Base-by-base conservation (phyloP, 345 rosid species). In the Hypericum androsaemum region DNA sequence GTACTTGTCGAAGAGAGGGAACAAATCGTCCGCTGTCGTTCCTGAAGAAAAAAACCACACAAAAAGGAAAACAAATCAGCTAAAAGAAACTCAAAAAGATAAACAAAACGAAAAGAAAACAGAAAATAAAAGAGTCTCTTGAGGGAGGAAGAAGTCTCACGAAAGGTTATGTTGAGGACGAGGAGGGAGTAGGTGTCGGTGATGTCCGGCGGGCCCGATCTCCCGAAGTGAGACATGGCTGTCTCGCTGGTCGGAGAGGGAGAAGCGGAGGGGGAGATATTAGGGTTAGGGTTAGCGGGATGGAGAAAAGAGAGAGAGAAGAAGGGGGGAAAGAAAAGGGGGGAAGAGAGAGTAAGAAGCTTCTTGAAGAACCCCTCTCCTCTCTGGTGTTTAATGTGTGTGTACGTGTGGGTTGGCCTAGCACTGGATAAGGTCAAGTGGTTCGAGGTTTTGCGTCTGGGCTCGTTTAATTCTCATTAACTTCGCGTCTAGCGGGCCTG, bases 151-250 rank as follows among this genome's bases (percentile, higher is more conserved):
- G 61, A 49, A 10, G 3, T 53, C 64, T 63, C 69, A 86, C 95
- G 95, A 69, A 83, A 86, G 41, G 88, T 83, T 65, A 86, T 83
- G 67, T 86, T 86, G 64, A 83, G 95, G 47, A 86, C 76, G 59
- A 83, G 95, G 37, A 84, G 86, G 36, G 83, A 78, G 67, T 66
- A 78, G 43, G 80, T 78, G 52, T 78, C 83, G 15, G 58, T 42
- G 64, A 78, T 78, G 59, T 78, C 83, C 12, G 83, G 83, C 38
- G 83, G 83, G 11, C 83, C 83, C 7, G 83, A 70, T 50, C 76
- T 62, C 10, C 80, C 80, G 32, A 78, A 78, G 58, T 78, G 80
- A 41, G 80, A 78, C 83, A 78, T 75, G 14, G 53, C 37, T 38
- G 38, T 1, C 11, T 9, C 12, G 13, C 7, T 13, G 2, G 42